These are phyloP conservation scores for Alternaria gaisen DNA, from an alignment of 2,329 filamentous ascomycete genomes.

Conservation along the genomic window DNA sequence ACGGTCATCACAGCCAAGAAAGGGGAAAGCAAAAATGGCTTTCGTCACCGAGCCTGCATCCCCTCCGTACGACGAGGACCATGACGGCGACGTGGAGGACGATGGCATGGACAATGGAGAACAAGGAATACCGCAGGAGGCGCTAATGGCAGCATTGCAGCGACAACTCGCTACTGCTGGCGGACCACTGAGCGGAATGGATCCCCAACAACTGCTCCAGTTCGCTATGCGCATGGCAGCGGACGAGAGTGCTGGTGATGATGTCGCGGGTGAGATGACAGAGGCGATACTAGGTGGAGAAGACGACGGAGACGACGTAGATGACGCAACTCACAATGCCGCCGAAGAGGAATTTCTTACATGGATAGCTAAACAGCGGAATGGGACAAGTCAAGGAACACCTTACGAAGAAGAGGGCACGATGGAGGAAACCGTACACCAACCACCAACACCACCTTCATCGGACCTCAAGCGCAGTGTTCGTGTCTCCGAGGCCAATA, in stretches of 20 bases:
- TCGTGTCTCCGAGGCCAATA: constrained; percentile 3
- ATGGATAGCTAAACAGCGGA: constrained; percentile 46
- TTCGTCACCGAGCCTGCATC: constrained; percentile 24
- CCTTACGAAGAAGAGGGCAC: constrained; percentile 19
- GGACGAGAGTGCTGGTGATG: constrained; percentile 53
- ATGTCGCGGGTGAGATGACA: constrained; percentile 55
- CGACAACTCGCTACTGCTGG: constrained; percentile 46
- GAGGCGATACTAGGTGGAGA: constrained; percentile 52
- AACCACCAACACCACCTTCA: constrained; percentile 31
- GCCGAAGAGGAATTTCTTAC: constrained; percentile 41
- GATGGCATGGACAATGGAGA: constrained; percentile 24
- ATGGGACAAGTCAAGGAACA: constrained; percentile 6
- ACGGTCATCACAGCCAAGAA: constrained; percentile 17
- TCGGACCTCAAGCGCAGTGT: constrained; percentile 33
- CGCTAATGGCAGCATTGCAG: constrained; percentile 50
- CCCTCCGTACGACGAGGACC: constrained; percentile 27
- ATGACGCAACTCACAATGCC: constrained; percentile 7
- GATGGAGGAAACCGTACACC: constrained; percentile 18
- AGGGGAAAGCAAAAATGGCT: constrained; percentile 19
- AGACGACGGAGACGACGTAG: constrained; percentile 40
- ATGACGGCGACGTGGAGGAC: constrained; percentile 26
- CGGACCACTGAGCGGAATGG: constrained; percentile 51
- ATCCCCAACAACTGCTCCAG: constrained; percentile 54
- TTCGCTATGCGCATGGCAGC: constrained; percentile 57
- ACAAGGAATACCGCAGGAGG: constrained; percentile 49